Evolutionary conservation across 2,329 filamentous ascomycete genomes (phyloP).

Genomic region (Phyllachora maydis): DNA sequence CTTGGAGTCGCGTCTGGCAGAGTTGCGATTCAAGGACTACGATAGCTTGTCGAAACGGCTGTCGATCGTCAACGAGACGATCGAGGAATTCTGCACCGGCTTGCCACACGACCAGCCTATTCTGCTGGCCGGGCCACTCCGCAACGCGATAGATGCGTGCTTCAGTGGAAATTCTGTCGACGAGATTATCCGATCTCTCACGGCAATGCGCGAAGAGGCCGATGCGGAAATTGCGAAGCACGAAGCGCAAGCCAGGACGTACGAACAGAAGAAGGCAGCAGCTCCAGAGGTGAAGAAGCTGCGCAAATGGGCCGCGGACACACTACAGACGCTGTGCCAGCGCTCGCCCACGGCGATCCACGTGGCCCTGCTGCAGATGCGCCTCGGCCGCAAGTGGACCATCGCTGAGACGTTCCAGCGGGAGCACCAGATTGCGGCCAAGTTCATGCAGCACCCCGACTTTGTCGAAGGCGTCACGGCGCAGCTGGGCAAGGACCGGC

Average conservation of each 20-base stretch:
- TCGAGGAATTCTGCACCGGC: slow-evolving; percentile 79
- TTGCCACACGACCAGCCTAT: slow-evolving; percentile 58
- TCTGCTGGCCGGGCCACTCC: slow-evolving; percentile 44
- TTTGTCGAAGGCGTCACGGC: slow-evolving; percentile 84
- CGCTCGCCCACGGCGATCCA: slow-evolving; percentile 75
- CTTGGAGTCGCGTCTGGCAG: slow-evolving; percentile 68
- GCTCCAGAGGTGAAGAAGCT: too few relatives aligned
- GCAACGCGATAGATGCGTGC: slow-evolving; percentile 68
- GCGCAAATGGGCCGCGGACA: slow-evolving; percentile 58
- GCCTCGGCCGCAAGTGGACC: slow-evolving; percentile 51
- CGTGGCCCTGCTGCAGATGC: slow-evolving; percentile 71
- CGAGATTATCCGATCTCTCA: slow-evolving; percentile 53
- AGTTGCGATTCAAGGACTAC: slow-evolving; percentile 73
- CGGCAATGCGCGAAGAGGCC: slow-evolving; percentile 37
- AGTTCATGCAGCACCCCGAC: slow-evolving; percentile 82
- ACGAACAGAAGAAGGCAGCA: too few relatives aligned
- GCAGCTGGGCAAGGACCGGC: slow-evolving; percentile 27
- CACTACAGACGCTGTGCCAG: slow-evolving; percentile 50
- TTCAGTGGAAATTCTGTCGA: slow-evolving; percentile 47
- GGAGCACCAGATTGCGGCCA: slow-evolving; percentile 65
- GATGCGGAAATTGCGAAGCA: too few relatives aligned
- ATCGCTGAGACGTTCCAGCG: slow-evolving; percentile 71
- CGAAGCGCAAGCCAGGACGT: too few relatives aligned
- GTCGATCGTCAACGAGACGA: slow-evolving; percentile 59
- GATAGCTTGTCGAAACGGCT: slow-evolving; percentile 41